phyloP scores from a whole-genome alignment of 768 basidiomycete species.

The Trametes villosa region DNA sequence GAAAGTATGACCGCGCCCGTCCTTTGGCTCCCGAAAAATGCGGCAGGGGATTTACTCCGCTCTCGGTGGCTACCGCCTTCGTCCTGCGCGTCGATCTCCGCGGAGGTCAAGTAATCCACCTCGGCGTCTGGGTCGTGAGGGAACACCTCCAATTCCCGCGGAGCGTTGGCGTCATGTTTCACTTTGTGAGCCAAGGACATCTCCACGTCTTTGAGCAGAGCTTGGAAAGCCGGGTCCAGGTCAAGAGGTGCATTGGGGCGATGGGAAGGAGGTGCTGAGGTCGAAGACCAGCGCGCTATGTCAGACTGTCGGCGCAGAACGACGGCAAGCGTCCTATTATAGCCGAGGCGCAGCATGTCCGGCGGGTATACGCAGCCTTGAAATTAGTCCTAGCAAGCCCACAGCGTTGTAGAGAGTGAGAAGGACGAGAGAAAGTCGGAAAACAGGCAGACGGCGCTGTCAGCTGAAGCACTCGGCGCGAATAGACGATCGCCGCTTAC shows the following conservation, averaged over 20 bases:
- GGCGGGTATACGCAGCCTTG: too few species aligned
- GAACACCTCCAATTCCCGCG: constrained; percentile 61
- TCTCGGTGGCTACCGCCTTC: constrained; percentile 36
- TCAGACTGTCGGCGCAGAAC: constrained; percentile 19
- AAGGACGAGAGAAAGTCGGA: background rate
- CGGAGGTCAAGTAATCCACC: constrained; percentile 34
- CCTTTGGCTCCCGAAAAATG: constrained; percentile 74
- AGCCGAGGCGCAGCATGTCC: constrained; percentile 26
- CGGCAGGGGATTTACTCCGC: constrained; percentile 78
- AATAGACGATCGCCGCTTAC: background rate
- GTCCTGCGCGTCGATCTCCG: constrained; percentile 41
- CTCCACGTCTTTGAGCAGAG: constrained; percentile 68
- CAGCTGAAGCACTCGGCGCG: background rate
- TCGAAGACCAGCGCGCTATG: constrained; percentile 37
- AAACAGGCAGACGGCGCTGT: background rate
- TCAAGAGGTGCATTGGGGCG: constrained; percentile 64
- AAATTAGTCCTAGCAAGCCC: background rate
- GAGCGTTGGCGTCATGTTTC: constrained; percentile 23
- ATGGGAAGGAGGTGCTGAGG: constrained; percentile 32
- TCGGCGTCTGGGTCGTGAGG: constrained; percentile 34
- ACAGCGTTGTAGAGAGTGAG: background rate
- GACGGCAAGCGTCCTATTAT: constrained; percentile 11
- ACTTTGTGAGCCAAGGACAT: constrained; percentile 50
- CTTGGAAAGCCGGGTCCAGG: constrained; percentile 67
- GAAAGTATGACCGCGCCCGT: constrained; percentile 78